These are phyloP conservation scores for Pestalotiopsis sp. DNA, from an alignment of 2,329 filamentous ascomycete genomes.

Conservation along the genomic window DNA sequence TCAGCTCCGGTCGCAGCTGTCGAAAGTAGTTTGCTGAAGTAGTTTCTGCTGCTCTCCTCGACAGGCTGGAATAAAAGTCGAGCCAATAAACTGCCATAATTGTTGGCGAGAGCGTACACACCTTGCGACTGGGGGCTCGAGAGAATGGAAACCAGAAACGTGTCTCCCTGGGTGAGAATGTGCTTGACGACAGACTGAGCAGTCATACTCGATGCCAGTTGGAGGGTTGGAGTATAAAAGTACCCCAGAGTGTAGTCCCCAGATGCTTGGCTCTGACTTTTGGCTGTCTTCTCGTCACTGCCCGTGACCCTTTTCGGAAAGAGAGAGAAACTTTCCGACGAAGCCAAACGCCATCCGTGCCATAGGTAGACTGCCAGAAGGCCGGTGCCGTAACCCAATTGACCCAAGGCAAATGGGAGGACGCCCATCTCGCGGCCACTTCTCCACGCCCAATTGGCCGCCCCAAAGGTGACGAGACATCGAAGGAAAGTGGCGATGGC, in stretches of 20 bases:
- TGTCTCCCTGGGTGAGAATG: constrained; percentile 90
- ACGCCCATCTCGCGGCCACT: constrained; percentile 65
- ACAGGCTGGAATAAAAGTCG: constrained; percentile 92
- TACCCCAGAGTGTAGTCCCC: constrained; percentile 52
- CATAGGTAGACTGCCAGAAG: constrained; percentile 72
- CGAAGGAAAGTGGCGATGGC: constrained; percentile 78
- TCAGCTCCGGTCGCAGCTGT: constrained; percentile 28
- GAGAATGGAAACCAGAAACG: constrained; percentile 79
- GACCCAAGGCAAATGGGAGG: constrained; percentile 86
- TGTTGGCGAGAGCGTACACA: constrained; percentile 89
- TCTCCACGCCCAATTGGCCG: constrained; percentile 66
- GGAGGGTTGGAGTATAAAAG: constrained; percentile 72
- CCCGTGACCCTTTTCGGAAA: constrained; percentile 46
- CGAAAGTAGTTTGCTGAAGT: constrained; percentile 80
- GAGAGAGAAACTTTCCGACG: constrained; percentile 68
- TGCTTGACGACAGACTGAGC: constrained; percentile 91
- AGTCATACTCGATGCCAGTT: constrained; percentile 80
- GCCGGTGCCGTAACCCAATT: constrained; percentile 72
- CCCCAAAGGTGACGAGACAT: constrained; percentile 73
- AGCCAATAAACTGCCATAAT: constrained; percentile 89
- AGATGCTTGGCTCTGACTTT: neutral
- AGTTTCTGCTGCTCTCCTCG: constrained; percentile 88
- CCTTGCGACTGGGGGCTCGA: constrained; percentile 82
- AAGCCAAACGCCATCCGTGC: constrained; percentile 60
- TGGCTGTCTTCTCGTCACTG: constrained; percentile 14